Percentiles rank a stretch among this genome's conserved stretches.
These are phyloP conservation scores for Colletotrichum eleusines DNA, from an alignment of 2,329 filamentous ascomycete species.

Conservation along the genomic window DNA sequence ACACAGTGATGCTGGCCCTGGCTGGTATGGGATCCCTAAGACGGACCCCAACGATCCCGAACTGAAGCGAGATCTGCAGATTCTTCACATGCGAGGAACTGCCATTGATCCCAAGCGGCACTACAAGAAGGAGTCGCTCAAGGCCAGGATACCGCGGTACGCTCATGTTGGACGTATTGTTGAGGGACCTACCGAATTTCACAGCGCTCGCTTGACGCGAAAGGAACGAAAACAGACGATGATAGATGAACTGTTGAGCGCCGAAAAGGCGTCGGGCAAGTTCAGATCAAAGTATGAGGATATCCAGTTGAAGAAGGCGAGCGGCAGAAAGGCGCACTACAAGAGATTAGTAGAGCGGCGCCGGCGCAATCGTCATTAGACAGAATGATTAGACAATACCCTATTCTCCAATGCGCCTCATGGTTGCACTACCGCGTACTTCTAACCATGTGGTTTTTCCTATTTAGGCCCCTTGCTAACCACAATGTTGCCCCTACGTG, in stretches of 20 bases:
- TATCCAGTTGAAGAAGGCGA: conserved; percentile 84
- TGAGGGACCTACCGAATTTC: conserved; percentile 89
- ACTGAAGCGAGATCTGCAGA: conserved; percentile 88
- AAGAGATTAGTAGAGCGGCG: conserved; percentile 74
- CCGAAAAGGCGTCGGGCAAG: conserved; percentile 73
- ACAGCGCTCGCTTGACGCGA: conserved; percentile 82
- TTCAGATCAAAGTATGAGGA: conserved; percentile 91
- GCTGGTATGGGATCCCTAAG: conserved; percentile 90
- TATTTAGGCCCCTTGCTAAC: too few species aligned
- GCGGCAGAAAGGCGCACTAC: conserved; percentile 91
- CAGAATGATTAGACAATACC: background rate
- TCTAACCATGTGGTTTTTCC: too few species aligned
- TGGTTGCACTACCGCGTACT: background rate
- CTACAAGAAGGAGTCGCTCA: conserved; percentile 87
- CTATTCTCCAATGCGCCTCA: background rate
- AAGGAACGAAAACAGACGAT: conserved; percentile 91
- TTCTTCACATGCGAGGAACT: conserved; percentile 84
- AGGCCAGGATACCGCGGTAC: conserved; percentile 80
- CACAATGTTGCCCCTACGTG: background rate
- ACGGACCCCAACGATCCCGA: conserved; percentile 86
- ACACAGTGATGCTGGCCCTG: conserved; percentile 74
- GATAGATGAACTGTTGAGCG: conserved; percentile 83
- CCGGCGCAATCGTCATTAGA: conserved; percentile 44
- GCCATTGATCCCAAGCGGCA: conserved; percentile 90
- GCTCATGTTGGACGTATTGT: conserved; percentile 91